Base-by-base conservation (phyloP, 805 yeast genomes). In the Tetrapisispora arboricola region DNA sequence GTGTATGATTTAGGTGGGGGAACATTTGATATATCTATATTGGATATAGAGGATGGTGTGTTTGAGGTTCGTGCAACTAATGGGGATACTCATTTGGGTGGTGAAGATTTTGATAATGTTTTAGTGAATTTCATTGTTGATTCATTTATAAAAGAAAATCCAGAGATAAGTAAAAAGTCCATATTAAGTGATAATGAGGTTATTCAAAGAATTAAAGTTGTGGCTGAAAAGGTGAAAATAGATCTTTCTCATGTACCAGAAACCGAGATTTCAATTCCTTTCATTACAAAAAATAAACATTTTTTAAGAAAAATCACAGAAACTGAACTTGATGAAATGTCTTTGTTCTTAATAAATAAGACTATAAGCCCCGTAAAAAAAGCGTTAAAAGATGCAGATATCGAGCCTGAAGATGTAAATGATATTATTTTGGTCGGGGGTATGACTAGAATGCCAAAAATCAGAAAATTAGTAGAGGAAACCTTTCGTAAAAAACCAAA, bases 371-470 rank as follows among this genome's bases (percentile, higher is more conserved):
- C 90, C 3, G 86, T 83, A 21, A 76, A 78, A 53, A 75, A 74
- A 55, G 87, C 92, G 32, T 59, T 84, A 35, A 72, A 75, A 51
- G 94, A 84, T 63, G 86, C 92, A 1, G 80, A 75, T 29, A 63
- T 84, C 47, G 67, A 75, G 32, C 67, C 78, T 7, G 70, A 72
- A 26, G 85, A 82, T 27, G 70, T 83, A 37, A 84, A 83, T 54
- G 87, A 84, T 58, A 76, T 84, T 24, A 74, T 84, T 33, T 58
- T 84, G 32, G 94, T 84, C 30, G 94, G 94, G 44, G 94, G 94
- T 48, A 84, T 84, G 94, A 83, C 94, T 4, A 68, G 94, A 61
- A 84, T 84, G 94, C 94, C 94, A 41, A 78, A 76, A 61, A 76
- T 84, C 44, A 66, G 86, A 45, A 70, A 69, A 29, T 67, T 77